Evolutionary conservation across 2,329 filamentous ascomycete species (phyloP).

Genomic region (Neofusicoccum parvum): DNA sequence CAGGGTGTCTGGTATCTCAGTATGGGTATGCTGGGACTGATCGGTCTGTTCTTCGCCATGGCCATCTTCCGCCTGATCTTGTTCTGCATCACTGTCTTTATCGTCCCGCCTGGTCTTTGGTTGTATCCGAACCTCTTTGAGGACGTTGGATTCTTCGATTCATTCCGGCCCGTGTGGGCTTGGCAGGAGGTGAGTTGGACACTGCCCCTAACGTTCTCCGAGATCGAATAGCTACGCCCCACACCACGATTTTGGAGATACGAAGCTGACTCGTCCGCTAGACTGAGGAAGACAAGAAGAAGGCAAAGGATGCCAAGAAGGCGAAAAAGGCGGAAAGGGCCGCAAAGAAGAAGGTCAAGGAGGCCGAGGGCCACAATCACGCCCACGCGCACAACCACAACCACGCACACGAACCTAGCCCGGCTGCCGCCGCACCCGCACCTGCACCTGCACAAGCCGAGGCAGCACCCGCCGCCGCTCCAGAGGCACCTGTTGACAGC

Average conservation of each 20-base stretch:
- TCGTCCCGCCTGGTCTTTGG: constrained; percentile 86
- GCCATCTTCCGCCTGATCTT: constrained; percentile 94
- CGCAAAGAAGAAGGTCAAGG: constrained; percentile 29
- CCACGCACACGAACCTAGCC: constrained; percentile 34
- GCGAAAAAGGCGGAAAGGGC: constrained; percentile 24
- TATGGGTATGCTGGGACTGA: constrained; percentile 86
- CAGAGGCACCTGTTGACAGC: constrained; percentile 3
- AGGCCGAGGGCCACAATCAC: constrained; percentile 24
- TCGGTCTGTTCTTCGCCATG: constrained; percentile 96
- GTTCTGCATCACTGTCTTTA: constrained; percentile 90
- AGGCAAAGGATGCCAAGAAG: constrained; percentile 30
- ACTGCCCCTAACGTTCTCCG: background rate
- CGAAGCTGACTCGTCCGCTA: constrained; percentile 20
- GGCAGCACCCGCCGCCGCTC: background rate
- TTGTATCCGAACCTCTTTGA: constrained; percentile 97
- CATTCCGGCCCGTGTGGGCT: constrained; percentile 93
- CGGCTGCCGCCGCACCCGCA: constrained; percentile 31
- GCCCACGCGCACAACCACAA: constrained; percentile 35
- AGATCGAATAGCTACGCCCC: background rate
- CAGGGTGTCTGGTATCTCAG: constrained; percentile 96
- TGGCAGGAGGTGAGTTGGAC: constrained; percentile 82
- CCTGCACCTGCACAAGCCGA: constrained; percentile 24
- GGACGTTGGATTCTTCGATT: constrained; percentile 97
- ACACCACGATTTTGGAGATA: background rate
- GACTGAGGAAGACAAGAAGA: constrained; percentile 45